A percentile compares a stretch with the other conserved stretches of the same genome.
These are phyloP conservation scores for Emmonsiellopsis sp. DNA, from an alignment of 2,329 filamentous ascomycete genomes.

Conservation along the genomic window DNA sequence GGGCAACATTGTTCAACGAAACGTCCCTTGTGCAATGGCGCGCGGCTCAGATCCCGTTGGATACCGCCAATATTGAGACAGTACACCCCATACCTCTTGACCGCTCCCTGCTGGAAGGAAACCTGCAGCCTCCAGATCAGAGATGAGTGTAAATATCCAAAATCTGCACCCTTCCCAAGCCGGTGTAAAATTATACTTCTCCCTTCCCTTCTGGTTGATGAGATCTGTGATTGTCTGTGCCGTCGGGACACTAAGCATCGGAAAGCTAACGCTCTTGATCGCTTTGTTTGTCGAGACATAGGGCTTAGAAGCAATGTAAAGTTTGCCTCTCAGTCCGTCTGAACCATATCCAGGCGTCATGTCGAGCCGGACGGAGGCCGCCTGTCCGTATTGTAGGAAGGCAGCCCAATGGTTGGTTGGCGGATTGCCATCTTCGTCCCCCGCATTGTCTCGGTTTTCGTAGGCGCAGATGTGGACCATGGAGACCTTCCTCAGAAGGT, in stretches of 20 bases:
- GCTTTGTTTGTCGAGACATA: not conserved
- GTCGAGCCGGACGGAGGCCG: not conserved
- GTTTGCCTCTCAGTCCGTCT: constrained; percentile 1
- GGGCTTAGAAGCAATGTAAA: not conserved
- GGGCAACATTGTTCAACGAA: no score
- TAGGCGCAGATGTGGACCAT: not conserved
- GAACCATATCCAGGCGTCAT: not conserved
- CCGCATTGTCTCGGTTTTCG: not conserved
- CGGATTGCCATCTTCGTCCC: not conserved
- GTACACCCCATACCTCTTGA: not conserved
- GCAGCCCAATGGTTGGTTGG: constrained; percentile 1
- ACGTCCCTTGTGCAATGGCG: not conserved
- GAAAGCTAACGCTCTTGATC: not conserved
- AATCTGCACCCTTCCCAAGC: not conserved
- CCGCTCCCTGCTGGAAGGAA: not conserved
- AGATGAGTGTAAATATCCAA: not conserved
- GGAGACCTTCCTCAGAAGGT: not conserved
- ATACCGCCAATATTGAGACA: not conserved
- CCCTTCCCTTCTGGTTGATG: not conserved
- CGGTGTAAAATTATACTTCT: not conserved
- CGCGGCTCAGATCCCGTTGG: not conserved
- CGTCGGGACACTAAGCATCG: not conserved
- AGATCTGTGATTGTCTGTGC: not conserved
- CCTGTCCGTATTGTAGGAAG: not conserved
- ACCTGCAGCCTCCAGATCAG: not conserved